Conservation (phyloP, 2,329 filamentous ascomycete genomes). For the Diplodia intermedia region DNA sequence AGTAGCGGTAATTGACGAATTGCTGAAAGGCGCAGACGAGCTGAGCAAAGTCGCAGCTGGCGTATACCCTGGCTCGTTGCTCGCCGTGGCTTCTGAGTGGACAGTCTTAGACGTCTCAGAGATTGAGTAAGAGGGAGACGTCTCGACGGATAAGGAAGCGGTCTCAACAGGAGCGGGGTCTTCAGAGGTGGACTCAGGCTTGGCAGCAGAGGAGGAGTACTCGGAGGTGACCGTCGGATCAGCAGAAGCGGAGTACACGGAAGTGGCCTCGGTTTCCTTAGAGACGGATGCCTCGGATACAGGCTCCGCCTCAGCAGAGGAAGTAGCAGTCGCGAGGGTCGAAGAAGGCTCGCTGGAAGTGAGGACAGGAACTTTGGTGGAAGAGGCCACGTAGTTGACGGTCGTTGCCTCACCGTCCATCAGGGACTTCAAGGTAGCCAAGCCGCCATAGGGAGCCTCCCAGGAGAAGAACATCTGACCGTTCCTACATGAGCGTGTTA, state of each 20-base stretch:
- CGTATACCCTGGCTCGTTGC: too few species aligned
- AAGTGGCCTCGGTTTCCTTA: neutral
- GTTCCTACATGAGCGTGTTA: neutral
- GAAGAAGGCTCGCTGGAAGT: neutral
- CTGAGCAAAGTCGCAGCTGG: too few species aligned
- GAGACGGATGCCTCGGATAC: neutral
- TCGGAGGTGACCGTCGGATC: neutral
- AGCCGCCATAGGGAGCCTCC: slow-evolving; percentile 1
- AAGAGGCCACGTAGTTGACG: neutral
- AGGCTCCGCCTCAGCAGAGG: neutral
- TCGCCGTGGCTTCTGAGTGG: too few species aligned
- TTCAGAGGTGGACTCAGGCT: neutral
- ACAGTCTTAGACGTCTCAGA: too few species aligned
- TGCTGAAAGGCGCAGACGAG: neutral
- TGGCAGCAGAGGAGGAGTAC: neutral
- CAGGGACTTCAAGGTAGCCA: slow-evolving; percentile 7
- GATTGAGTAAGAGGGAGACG: neutral
- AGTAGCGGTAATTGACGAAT: neutral
- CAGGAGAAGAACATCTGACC: slow-evolving; percentile 27
- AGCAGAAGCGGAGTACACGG: neutral
- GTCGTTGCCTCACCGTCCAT: neutral
- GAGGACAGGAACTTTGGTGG: neutral
- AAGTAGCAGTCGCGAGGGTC: neutral
- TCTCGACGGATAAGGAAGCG: neutral
- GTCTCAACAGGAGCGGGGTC: neutral